Conservation (phyloP, 2,329 filamentous ascomycete species). For the Pezicula rhizophila region DNA sequence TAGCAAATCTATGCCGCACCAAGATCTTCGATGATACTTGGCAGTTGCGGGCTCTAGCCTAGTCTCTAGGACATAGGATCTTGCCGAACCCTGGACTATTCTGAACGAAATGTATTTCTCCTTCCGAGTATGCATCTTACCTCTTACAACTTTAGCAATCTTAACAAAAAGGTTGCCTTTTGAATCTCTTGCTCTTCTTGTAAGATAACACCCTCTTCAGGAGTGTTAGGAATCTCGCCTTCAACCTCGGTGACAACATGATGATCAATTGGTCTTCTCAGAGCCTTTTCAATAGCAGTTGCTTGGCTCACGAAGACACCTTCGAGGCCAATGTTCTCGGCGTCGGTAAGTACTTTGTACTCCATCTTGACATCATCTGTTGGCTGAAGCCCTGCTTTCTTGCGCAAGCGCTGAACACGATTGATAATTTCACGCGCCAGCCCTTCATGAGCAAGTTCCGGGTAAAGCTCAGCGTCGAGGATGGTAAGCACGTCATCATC, state of each 20-base stretch:
- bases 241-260: conserved; percentile 54
- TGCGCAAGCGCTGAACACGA: conserved; percentile 84
- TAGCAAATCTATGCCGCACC: conserved; percentile 2
- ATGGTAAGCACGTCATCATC: conserved; percentile 88
- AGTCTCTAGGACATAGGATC: background rate
- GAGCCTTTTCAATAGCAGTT: conserved; percentile 65
- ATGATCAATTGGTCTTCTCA: conserved; percentile 72
- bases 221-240: conserved; percentile 40
- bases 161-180: conserved; percentile 72
- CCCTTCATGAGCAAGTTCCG: conserved; percentile 82
- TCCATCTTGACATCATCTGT: conserved; percentile 97
- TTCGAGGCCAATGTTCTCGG: conserved; percentile 67
- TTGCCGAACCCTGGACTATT: background rate
- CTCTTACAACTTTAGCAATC: conserved; percentile 63
- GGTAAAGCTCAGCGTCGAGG: conserved; percentile 75
- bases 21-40: background rate
- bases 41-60: background rate
- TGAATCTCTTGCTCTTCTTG: conserved; percentile 85
- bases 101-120: background rate
- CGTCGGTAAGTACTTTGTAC: conserved; percentile 75
- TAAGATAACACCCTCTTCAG: conserved; percentile 58
- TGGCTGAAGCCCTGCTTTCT: conserved; percentile 84
- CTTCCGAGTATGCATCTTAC: conserved; percentile 11
- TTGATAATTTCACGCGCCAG: conserved; percentile 89
- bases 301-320: conserved; percentile 64